Evolutionary conservation across 331 rosid genomes (phyloP).

Genomic region (Prunus yedoensis): DNA sequence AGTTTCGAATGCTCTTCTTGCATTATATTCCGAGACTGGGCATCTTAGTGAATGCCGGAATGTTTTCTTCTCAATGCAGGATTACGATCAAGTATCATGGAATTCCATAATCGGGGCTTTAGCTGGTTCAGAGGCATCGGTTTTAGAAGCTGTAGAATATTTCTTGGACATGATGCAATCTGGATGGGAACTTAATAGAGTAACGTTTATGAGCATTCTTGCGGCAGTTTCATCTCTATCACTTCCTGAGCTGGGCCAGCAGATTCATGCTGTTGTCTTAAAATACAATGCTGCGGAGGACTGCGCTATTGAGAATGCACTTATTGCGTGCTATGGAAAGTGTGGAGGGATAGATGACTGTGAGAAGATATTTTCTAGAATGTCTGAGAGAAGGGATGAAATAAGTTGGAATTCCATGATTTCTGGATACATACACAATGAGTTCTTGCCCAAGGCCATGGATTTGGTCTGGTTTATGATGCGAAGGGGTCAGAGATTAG

Average conservation of each 20-base stretch:
- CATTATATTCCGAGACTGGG: conserved; percentile 70
- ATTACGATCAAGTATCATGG: conserved; percentile 82
- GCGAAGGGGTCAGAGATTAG: conserved; percentile 78
- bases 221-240: conserved; percentile 73
- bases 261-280: conserved; percentile 66
- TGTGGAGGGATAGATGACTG: conserved; percentile 61
- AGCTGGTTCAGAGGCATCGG: conserved; percentile 54
- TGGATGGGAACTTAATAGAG: conserved; percentile 70
- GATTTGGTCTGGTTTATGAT: conserved; percentile 84
- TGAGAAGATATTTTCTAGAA: conserved; percentile 67
- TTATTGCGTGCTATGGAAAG: conserved; percentile 86
- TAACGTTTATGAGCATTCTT: conserved; percentile 71
- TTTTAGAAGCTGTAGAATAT: conserved; percentile 52
- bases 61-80: conserved; percentile 69
- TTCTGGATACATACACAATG: conserved; percentile 82
- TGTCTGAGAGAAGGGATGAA: conserved; percentile 74
- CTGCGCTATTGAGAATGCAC: conserved; percentile 71
- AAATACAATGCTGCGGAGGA: conserved; percentile 54
- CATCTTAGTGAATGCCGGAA: conserved; percentile 51
- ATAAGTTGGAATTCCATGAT: conserved; percentile 95
- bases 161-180: conserved; percentile 71
- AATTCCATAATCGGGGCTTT: conserved; percentile 78
- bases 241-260: conserved; percentile 47
- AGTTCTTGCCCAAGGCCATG: conserved; percentile 67
- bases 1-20: conserved; percentile 82